Conservation (phyloP, 1,284 basidiomycete genomes). For the Phlebopus sp. region DNA sequence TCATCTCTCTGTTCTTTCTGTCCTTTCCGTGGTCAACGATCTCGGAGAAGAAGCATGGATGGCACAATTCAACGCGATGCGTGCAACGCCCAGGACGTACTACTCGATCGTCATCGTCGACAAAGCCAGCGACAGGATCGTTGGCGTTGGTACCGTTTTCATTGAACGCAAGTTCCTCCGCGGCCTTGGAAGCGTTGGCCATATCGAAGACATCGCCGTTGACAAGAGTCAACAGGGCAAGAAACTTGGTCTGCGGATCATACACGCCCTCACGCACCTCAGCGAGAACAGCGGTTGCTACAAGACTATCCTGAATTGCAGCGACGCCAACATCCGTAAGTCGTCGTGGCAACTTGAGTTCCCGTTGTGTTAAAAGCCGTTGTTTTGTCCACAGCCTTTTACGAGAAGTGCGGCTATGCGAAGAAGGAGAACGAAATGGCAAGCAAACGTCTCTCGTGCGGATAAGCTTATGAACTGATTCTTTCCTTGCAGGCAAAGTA, state of each 20-base stretch:
- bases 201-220: conserved; percentile 98
- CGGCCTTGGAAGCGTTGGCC: conserved; percentile 78
- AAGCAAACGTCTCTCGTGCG: conserved; percentile 14
- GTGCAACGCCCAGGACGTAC: conserved; percentile 63
- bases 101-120: conserved; percentile 85
- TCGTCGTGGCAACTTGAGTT: conserved; percentile 19
- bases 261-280: conserved; percentile 79
- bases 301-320: conserved; percentile 97
- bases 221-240: conserved; percentile 85
- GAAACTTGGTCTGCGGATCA: conserved; percentile 85
- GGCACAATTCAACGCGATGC: conserved; percentile 64
- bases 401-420: conserved; percentile 91
- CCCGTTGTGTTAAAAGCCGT: conserved; percentile 11
- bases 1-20: conserved; percentile 80
- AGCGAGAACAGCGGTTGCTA: conserved; percentile 81
- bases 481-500: conserved; percentile 47
- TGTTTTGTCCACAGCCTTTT: conserved; percentile 71
- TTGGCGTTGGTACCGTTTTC: conserved; percentile 83
- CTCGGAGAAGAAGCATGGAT: conserved; percentile 69
- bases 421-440: conserved; percentile 93
- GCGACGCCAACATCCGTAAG: conserved; percentile 87
- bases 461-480: conserved; percentile 1
- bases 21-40: conserved; percentile 78
- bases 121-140: conserved; percentile 72
- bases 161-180: conserved; percentile 93